Evolutionary conservation across 768 basidiomycete genomes (phyloP), one percentile per base, ranked within the genome.

Genomic region (Termitomyces titanicus): DNA sequence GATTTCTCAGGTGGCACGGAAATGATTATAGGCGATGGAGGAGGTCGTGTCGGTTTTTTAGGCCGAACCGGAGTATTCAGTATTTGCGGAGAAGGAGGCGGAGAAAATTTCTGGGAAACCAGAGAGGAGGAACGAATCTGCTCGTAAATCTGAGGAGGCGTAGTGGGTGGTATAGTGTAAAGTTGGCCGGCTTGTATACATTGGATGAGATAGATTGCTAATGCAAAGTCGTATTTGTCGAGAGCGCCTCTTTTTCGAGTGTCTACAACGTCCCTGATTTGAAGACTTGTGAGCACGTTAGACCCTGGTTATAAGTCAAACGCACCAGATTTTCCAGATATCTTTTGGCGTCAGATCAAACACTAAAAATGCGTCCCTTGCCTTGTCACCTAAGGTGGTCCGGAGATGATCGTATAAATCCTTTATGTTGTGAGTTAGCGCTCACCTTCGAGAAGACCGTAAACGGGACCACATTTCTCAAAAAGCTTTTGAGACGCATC

Each of bases 141-240:
- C 18, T 71, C 64, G 27, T 63, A 68, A 1, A 75, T 55, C 22
- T 70, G 56, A 27, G 56, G 55, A 5, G 74, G 72, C 31, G 73
- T 67, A 8, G 66, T 60, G 3, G 61, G 27, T 2, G 74, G 76
- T 6, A 77, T 61, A 2, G 62, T 55, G 22, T 61, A 59, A 1
- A 76, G 65, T 33, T 66, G 64, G 48, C 72, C 74, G 5, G 67
- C 64, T 60, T 68, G 68, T 15, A 72, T 54, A n/a, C 68, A 68
- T 35, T 73, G 67, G 38, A 89, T 82, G 54, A 88, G 78, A 66
- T 83, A 84, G 81, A 87, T 83, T 35, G 82, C 88, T 55, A 90
- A 71, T 34, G 82, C 80, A 66, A 92, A 92, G 56, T 89, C 86
- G 27, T 79, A 68, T 8, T 79, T 72, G 61, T 89, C 85, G 11